Evolutionary conservation across 2,329 filamentous ascomycete species (phyloP), one percentile per base, ranked within the genome.

Genomic region (Blastomyces gilchristii): DNA sequence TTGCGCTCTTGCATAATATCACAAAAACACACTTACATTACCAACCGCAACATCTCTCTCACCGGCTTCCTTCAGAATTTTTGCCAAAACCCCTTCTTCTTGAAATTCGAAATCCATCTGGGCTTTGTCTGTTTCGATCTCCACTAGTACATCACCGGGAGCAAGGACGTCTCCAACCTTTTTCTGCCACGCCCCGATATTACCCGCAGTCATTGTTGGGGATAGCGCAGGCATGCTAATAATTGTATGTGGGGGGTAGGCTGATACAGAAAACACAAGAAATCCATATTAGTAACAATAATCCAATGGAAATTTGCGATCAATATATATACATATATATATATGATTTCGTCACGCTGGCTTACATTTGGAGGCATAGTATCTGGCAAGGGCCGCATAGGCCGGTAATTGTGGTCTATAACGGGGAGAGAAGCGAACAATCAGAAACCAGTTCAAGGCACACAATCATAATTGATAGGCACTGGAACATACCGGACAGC

Each of bases 81-180:
- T 96, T 72, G 94, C 93, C 69, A 99, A 83, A 65, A 96, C 85
- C 82, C 93, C 94, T 76, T 97, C 94, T 74, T 99, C 94, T 80
- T 99, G 94, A 80, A 96, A 97, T 80, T 99, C 94, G 77, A 99
- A 97, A 82, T 99, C 94, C 94, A 99, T 99, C 82, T 97, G 94
- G 68, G 94, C 94, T 85, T 99, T 99, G 80, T 99, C 94, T 71
- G 94, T 99, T 85, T 99, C 94, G 73, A 97, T 96, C 83, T 96
- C 92, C 70, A 96, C 92, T 70, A 99, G 81, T 57, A 99, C 94
- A 76, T 99, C 94, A 76, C 94, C 94, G 61, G 95, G 92, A 64
- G 85, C 81, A 76, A 99, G 87, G 67, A 82, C 74, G 78, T 99
- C 94, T 74, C 94, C 94, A 69, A 87, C 83, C 82, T 97, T 95